These are phyloP conservation scores for Mycena leptocephala DNA, from an alignment of 768 basidiomycete species.

Conservation along the genomic window DNA sequence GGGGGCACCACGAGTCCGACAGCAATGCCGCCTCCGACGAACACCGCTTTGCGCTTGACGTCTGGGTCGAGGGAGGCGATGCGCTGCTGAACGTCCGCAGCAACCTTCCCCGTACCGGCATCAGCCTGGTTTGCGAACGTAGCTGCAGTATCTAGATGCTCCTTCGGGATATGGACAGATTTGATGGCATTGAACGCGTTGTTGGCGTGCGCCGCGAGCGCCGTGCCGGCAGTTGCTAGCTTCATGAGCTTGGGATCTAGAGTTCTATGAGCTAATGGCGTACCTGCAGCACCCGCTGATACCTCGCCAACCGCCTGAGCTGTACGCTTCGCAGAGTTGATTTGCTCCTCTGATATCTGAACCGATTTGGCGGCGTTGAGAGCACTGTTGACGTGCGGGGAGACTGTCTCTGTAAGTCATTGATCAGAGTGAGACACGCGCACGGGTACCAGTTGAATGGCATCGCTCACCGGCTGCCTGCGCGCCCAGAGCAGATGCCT, in stretches of 20 bases:
- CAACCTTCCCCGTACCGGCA: conserved; percentile 11
- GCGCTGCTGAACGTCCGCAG: conserved; percentile 5
- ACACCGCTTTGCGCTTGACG: conserved; percentile 1
- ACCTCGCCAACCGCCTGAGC: conserved; percentile 4
- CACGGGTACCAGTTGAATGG: conserved; percentile 5
- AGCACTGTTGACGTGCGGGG: conserved; percentile 25
- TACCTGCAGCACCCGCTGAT: conserved; percentile 21
- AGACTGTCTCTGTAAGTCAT: conserved; percentile 13
- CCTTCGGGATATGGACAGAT: conserved; percentile 14
- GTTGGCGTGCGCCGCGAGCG: conserved; percentile 9
- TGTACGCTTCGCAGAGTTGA: conserved; percentile 13
- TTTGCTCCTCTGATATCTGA: conserved; percentile 18
- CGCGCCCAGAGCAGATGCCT: conserved; percentile 8
- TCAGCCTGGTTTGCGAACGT: conserved; percentile 12
- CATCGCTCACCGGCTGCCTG: conserved; percentile 12
- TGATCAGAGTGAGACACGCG: not conserved
- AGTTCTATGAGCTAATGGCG: conserved; percentile 14
- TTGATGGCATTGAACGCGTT: conserved; percentile 14
- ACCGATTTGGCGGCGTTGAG: conserved; percentile 21
- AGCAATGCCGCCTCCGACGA: conserved; percentile 14
- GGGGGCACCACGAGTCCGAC: conserved; percentile 22
- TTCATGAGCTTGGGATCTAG: not conserved
- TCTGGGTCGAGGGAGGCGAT: conserved; percentile 16
- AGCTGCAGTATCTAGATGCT: conserved; percentile 15
- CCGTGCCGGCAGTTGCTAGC: conserved; percentile 14